phyloP scores from a whole-genome alignment of 2,329 filamentous ascomycete genomes.

The Plectosphaerella plurivora region DNA sequence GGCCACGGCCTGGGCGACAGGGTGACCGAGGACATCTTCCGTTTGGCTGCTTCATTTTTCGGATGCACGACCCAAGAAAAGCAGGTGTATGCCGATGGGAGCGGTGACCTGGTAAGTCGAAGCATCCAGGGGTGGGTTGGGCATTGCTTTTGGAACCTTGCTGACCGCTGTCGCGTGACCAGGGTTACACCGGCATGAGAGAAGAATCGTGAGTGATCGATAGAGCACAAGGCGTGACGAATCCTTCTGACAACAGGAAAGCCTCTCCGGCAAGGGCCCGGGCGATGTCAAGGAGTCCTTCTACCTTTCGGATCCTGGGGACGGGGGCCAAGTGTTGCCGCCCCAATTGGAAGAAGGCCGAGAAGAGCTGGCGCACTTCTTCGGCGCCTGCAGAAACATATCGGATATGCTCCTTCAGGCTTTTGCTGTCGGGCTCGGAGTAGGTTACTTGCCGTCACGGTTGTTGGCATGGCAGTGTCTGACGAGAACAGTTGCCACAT shows the following conservation, averaged over 20 bases:
- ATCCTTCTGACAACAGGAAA: not conserved
- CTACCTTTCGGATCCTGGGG: constrained; percentile 10
- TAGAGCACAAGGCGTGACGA: not conserved
- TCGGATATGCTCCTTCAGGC: constrained; percentile 7
- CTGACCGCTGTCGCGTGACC: not conserved
- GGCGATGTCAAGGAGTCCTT: constrained; percentile 13
- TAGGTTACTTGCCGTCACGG: constrained; percentile 23
- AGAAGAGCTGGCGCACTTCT: constrained; percentile 2
- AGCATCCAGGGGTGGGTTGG: not conserved
- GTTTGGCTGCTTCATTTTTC: constrained; percentile 8
- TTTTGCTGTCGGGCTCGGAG: constrained; percentile 71
- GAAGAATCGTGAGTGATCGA: constrained; percentile 10
- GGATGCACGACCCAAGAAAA: constrained; percentile 4
- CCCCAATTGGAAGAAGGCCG: constrained; percentile 5
- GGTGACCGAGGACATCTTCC: constrained; percentile 8
- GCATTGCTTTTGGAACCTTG: not conserved
- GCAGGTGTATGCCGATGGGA: constrained; percentile 5
- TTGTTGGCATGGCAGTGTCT: not conserved
- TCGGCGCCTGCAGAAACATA: constrained; percentile 1
- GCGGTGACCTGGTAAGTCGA: constrained; percentile 10
- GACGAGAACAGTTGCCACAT: constrained; percentile 23
- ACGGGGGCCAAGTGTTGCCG: constrained; percentile 5
- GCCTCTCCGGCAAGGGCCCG: constrained; percentile 9
- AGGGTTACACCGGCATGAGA: constrained; percentile 13
- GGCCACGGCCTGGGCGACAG: constrained; percentile 9